Evolutionary conservation across 2,329 filamentous ascomycete species (phyloP), one percentile per base, ranked within the genome.

Genomic region (Penicillium decumbens): DNA sequence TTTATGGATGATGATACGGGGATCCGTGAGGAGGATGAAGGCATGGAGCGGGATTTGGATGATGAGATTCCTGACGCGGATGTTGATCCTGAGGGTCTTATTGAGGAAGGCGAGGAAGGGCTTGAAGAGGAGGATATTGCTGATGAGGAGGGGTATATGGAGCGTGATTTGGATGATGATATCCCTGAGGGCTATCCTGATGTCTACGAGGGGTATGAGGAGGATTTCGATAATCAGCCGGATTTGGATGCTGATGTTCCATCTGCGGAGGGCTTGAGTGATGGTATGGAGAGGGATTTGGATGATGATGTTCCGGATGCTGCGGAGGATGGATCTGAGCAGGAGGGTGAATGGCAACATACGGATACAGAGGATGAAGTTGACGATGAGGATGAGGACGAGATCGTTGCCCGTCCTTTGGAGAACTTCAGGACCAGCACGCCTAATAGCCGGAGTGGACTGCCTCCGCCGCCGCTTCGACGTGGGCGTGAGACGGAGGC

Each of bases 341-440:
- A 82, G 61, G 80, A 77, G 23, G 76, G 72, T 24, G 80, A 81
- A 58, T 89, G 89, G 72, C 86, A 90, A 72, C 86, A 89, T 65
- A 89, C 87, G 7, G 87, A 89, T 69, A 86, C 85, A 2, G 86
- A 89, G 57, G 84, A 77, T 7, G 83, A 84, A 44, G 79, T 76
- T 53, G 72, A 73, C 8, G 69, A 33, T 18, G 33, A 37, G 33
- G 68, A 70, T 28, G 66, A 66, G 27, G 62, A 64, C 18, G 60
- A 57, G 42, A 55, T 65, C 30, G 42, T 57, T 15, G 57, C 60
- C 33, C 62, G 58, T 4, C 65, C 65, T 28, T 48, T 56, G 4
- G 58, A 62, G 45, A 61, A 62, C 25, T 60, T 67, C 40, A 64
- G 63, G 29, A 68, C 63, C 18, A 70, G 66, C 53, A 69, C 65